phyloP scores from a whole-genome alignment of 441 rosid genomes.

The Euphorbia schlechtendalii region DNA sequence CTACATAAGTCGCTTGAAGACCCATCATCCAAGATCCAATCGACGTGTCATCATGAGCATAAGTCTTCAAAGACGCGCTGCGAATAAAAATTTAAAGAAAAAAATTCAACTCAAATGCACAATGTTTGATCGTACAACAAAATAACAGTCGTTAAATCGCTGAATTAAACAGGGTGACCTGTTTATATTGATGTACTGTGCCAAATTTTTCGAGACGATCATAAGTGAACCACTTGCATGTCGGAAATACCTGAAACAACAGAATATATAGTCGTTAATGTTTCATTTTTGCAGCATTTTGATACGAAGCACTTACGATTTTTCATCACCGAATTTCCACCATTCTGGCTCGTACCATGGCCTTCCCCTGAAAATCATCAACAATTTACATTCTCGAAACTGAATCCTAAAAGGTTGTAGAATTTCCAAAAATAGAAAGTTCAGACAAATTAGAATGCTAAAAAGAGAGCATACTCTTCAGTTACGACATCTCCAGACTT shows the following conservation, averaged over 20 bases:
- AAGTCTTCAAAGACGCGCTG: conserved; percentile 89
- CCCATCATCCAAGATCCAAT: conserved; percentile 99
- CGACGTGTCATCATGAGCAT: conserved; percentile 78
- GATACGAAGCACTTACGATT: conserved; percentile 71
- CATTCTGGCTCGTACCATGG: conserved; percentile 98
- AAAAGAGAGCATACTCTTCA: conserved; percentile 70
- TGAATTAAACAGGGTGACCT: too few relatives aligned
- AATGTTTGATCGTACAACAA: too few relatives aligned
- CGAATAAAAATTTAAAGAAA: too few relatives aligned
- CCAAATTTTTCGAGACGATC: conserved; percentile 81
- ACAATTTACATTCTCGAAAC: background rate
- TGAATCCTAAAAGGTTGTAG: too few relatives aligned
- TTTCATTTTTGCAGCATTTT: too few relatives aligned
- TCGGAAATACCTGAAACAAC: conserved; percentile 86
- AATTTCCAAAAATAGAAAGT: too few relatives aligned
- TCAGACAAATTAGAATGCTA: too few relatives aligned
- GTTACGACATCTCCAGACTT: conserved; percentile 87
- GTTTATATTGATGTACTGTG: conserved; percentile 78
- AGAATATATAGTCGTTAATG: too few relatives aligned
- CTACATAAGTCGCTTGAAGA: conserved; percentile 72
- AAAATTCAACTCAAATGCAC: too few relatives aligned
- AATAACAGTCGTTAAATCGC: too few relatives aligned
- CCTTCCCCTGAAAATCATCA: conserved; percentile 62
- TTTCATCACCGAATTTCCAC: conserved; percentile 96
- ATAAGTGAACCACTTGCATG: conserved; percentile 73